Base-by-base conservation (phyloP, 2,329 filamentous ascomycete species). In the Graphiopsis chlorocephala region DNA sequence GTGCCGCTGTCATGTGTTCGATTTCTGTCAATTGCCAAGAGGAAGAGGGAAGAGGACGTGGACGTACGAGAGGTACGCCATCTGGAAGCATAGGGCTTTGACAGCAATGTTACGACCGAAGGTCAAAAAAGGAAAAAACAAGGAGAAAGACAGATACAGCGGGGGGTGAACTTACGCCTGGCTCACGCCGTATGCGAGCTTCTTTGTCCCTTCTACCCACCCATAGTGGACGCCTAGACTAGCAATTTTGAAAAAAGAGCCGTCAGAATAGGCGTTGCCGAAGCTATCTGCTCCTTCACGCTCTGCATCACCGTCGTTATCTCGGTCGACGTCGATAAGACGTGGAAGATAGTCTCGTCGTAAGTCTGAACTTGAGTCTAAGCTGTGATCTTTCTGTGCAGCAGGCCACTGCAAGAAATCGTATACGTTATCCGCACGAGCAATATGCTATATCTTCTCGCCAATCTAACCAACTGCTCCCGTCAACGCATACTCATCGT, bases 361-460 rank as follows among this genome's bases (percentile, higher is more conserved):
- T 64, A 67, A 60, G 2, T 45, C 31, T 20, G 53, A 48, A 15
- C 11, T 50, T 33, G 28, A 57, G 2, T 50, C 35, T 20, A 53
- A 48, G 2, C 20, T 50, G 29, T 26, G 53, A n/a, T 17, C 14
- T 17, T 20, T 11, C 15, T n/a, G 20, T 20, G 8, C 50, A 8
- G 80, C 71, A 2, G 86, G 84, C 92, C 93, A 97, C 74, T 93
- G 90, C 5, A 98, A 82, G 69, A 94, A 90, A 76, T 98, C 94
- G 75, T 99, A 99, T 10, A 98, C 93, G 76, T 99, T 94, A 78
- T 98, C 94, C 57, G 86, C 86, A 29, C 83, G 63, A 97, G 78
- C n/a, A 98, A 83, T 7, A 91, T 92, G 75, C 98, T 88, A 75
- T 90, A 87, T 65, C 88, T 82, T 64, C 94, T 85, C 0, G 94